phyloP scores from a whole-genome alignment of 176 grass and related monocot genomes.

The Raddia distichophylla region DNA sequence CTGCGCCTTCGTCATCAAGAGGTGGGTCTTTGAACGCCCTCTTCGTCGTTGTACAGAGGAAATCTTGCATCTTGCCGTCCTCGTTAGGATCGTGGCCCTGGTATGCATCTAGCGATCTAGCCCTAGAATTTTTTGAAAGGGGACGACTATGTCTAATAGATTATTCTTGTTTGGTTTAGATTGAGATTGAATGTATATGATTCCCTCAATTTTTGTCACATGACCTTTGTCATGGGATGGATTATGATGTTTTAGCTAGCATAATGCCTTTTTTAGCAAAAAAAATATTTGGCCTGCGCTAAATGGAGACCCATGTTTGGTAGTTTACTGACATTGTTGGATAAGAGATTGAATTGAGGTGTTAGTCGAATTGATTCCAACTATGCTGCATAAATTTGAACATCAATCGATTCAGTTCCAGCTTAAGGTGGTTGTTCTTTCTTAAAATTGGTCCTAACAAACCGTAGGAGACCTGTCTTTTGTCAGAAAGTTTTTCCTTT shows the following conservation, averaged over 20 bases:
- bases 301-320: background rate
- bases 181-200: background rate
- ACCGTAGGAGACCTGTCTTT: conserved; percentile 3
- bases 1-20: conserved; percentile 68
- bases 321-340: background rate
- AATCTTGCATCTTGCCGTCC: conserved; percentile 10
- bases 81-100: background rate
- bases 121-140: background rate
- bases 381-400: background rate
- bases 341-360: conserved; percentile 4
- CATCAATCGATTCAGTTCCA: background rate
- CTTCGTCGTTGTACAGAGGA: conserved; percentile 5
- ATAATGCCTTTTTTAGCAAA: background rate
- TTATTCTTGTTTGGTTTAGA: background rate
- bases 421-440: background rate
- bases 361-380: background rate
- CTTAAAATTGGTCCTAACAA: background rate
- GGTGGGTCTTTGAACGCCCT: conserved; percentile 36
- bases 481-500: background rate
- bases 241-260: background rate
- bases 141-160: background rate
- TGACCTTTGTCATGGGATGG: background rate
- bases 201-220: background rate
- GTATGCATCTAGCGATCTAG: conserved; percentile 42
- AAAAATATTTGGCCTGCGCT: background rate